These are phyloP conservation scores for Wickerhamomyces silvicola DNA, from an alignment of 805 yeast species.

Conservation along the genomic window DNA sequence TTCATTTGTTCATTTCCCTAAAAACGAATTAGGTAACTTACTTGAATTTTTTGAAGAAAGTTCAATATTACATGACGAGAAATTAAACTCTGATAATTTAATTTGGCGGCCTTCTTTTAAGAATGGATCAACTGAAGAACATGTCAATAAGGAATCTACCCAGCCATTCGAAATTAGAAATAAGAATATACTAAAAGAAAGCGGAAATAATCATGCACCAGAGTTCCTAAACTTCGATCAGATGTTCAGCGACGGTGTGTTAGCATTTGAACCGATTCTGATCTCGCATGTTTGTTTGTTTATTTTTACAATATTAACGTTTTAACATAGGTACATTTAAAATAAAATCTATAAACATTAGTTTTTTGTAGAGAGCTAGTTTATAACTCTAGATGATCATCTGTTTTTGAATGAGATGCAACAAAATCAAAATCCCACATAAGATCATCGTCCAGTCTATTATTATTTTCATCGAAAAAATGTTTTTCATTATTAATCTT, in stretches of 20 bases:
- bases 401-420: constrained; percentile 3
- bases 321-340: background rate
- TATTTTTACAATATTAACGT: too few species aligned
- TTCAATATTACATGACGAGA: constrained; percentile 10
- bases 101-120: constrained; percentile 19
- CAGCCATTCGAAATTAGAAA: background rate
- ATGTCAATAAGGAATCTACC: background rate
- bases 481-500: constrained; percentile 12
- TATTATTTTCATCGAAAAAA: constrained; percentile 15
- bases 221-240: too few species aligned
- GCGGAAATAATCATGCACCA: background rate
- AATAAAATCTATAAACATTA: constrained; percentile 1
- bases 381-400: background rate
- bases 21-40: constrained; percentile 5
- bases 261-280: too few species aligned
- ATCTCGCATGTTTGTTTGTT: background rate
- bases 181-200: background rate
- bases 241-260: too few species aligned
- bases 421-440: constrained; percentile 21
- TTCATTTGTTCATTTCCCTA: constrained; percentile 6
- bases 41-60: background rate
- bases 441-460: constrained; percentile 7
- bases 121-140: background rate
- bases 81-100: constrained; percentile 9
- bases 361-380: constrained; percentile 1